Evolutionary conservation across 139 green algal species (phyloP).

Genomic region (Tetraselmis chui): DNA sequence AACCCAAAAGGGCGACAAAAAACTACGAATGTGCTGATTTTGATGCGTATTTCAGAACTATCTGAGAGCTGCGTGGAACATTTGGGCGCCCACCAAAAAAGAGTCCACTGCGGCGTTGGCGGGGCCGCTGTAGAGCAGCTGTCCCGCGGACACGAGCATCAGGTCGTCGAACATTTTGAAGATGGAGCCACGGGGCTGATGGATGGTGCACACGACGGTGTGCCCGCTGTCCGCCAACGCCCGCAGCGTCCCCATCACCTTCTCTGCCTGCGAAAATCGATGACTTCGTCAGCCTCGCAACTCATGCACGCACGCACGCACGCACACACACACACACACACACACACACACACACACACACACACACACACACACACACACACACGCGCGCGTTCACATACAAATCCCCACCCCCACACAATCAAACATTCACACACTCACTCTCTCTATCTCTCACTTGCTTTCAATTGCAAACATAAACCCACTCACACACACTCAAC

Average conservation of each 20-base stretch:
- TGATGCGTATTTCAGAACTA: too few relatives aligned
- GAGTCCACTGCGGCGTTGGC: slow-evolving; percentile 8
- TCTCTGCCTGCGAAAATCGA: slow-evolving; percentile 18
- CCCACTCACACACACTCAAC: too few relatives aligned
- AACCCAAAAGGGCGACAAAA: too few relatives aligned
- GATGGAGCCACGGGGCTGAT: slow-evolving; percentile 79
- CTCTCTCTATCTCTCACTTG: too few relatives aligned
- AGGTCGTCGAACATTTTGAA: slow-evolving; percentile 90
- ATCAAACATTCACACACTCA: too few relatives aligned
- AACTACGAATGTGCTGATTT: too few relatives aligned
- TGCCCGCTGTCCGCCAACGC: slow-evolving; percentile 50
- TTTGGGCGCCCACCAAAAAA: neutral
- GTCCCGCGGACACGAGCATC: slow-evolving; percentile 62
- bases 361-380: too few relatives aligned
- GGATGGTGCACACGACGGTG: slow-evolving; percentile 71
- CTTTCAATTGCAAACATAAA: too few relatives aligned
- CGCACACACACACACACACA: neutral
- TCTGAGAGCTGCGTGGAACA: too few relatives aligned
- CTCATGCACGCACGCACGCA: neutral
- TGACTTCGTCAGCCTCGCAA: neutral
- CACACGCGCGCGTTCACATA: too few relatives aligned
- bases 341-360: slow-evolving; percentile 10
- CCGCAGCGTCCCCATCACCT: slow-evolving; percentile 67
- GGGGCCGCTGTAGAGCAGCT: slow-evolving; percentile 37
- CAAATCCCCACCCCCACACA: too few relatives aligned